Conservation (phyloP, 495 filamentous ascomycete genomes). For the Eremomyces bilateralis region DNA sequence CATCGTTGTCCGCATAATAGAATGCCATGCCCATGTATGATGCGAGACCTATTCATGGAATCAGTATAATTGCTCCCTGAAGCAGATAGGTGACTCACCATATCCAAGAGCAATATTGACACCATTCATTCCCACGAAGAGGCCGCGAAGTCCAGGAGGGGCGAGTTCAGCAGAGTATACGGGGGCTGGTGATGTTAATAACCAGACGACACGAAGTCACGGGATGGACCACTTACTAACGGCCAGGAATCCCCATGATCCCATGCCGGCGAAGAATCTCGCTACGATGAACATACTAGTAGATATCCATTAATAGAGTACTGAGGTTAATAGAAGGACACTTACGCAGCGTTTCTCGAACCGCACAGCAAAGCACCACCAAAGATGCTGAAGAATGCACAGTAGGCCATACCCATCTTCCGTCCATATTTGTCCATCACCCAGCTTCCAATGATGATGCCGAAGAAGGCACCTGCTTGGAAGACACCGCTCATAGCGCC, state of each 20-base stretch:
- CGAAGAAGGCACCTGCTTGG: slow-evolving; percentile 9
- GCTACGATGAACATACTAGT: slow-evolving; percentile 10
- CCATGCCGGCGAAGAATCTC: slow-evolving; percentile 8
- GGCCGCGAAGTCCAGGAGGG: slow-evolving; percentile 8
- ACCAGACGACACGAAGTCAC: neutral
- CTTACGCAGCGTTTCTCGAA: no score
- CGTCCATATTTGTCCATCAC: slow-evolving; percentile 10
- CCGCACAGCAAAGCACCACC: slow-evolving; percentile 8
- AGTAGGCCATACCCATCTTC: slow-evolving; percentile 8
- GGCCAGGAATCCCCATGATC: slow-evolving; percentile 9
- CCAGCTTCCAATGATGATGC: slow-evolving; percentile 6
- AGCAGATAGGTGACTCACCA: no score
- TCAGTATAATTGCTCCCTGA: no score
- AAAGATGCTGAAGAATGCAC: slow-evolving; percentile 6
- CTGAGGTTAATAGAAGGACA: no score
- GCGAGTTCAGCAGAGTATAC: slow-evolving; percentile 9
- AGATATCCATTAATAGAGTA: no score
- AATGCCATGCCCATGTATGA: slow-evolving; percentile 11
- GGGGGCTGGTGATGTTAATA: slow-evolving; percentile 3
- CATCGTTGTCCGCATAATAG: slow-evolving; percentile 4
- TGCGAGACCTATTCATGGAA: no score
- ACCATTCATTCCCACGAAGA: slow-evolving; percentile 12
- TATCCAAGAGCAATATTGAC: slow-evolving; percentile 11
- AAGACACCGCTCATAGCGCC: slow-evolving; percentile 9
- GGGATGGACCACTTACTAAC: slow-evolving; percentile 5